Evolutionary conservation across 1,139 yeast species (phyloP), one percentile per base, ranked within the genome.

Genomic region (Meyerozyma elateridarum): DNA sequence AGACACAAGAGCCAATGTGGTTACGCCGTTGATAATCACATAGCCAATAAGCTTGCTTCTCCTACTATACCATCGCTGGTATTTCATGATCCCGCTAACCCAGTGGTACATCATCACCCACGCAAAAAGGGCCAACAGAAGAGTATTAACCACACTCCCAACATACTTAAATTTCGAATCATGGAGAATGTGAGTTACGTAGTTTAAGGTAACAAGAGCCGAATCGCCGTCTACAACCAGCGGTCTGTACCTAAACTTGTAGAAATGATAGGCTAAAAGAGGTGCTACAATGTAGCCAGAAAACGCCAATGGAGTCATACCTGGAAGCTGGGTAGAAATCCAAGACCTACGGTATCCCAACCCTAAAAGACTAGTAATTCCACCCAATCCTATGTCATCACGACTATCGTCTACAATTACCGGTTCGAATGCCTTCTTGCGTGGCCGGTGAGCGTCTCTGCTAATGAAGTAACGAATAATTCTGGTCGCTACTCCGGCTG

Each of bases 171-270:
- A 24, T 4, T 4, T 13, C 9, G 27, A 24, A 12, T 18, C 27
- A 11, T 51, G 45, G 22, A 74, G 51, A 8, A 69, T 59, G 47
- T 68, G 71, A 3, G 76, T 47, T 8, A 82, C 61, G 46, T 67
- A 83, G 14, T 72, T 71, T 30, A 84, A 55, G 22, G 64, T 67
- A 18, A 84, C 54, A 36, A 75, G 58, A 1, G 82, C 68, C 6
- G 81, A 71, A 50, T 82, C 93, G 1, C 87, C 91, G 37, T 80
- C 83, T 1, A 73, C 61, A 3, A 45, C 15, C 15, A 59, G 34
- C 0, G 93, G 89, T 0, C 62, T 59, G 9, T 64, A 35, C 30
- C 88, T 56, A 41, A 73, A 65, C 30, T 70, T 66, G 13, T 56
- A 41, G 13, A 62, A 58, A 46, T 84, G 94, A 30, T 56, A 66